These are phyloP conservation scores for Sistotremastrum niveocremeum DNA, from an alignment of 768 basidiomycete genomes.

Conservation along the genomic window DNA sequence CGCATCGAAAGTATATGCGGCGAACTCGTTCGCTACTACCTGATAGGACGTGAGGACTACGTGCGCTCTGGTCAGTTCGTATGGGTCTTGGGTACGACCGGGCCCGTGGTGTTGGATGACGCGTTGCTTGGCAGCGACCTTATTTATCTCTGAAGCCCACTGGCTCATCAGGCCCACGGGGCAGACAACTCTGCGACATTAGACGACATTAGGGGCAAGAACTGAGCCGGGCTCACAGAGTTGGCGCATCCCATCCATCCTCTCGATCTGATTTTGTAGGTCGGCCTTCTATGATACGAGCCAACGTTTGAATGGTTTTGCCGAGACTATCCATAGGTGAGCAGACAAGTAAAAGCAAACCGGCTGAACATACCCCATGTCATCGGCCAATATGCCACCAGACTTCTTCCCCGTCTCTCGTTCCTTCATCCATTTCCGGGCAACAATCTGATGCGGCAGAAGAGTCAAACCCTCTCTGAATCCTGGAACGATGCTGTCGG, in stretches of 20 bases:
- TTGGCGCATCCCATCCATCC: constrained; percentile 58
- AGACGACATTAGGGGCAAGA: not conserved
- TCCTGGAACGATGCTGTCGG: constrained; percentile 60
- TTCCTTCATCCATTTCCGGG: constrained; percentile 76
- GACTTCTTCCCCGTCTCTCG: constrained; percentile 65
- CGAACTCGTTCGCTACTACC: constrained; percentile 70
- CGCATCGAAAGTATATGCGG: constrained; percentile 30
- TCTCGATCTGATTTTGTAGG: constrained; percentile 54
- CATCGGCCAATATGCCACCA: constrained; percentile 88
- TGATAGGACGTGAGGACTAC: constrained; percentile 84
- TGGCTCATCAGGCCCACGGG: constrained; percentile 82
- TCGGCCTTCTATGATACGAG: constrained; percentile 74
- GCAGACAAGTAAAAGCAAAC: constrained; percentile 2
- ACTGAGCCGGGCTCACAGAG: constrained; percentile 37
- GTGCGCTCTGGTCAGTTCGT: constrained; percentile 36
- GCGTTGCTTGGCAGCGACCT: constrained; percentile 48
- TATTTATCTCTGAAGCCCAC: constrained; percentile 78
- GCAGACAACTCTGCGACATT: constrained; percentile 57
- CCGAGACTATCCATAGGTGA: constrained; percentile 38
- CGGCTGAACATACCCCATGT: constrained; percentile 52
- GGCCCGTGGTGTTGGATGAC: constrained; percentile 81
- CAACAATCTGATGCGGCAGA: constrained; percentile 80
- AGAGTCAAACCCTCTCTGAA: constrained; percentile 59
- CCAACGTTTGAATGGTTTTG: constrained; percentile 85
- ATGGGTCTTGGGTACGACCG: constrained; percentile 57